Evolutionary conservation across 2,329 filamentous ascomycete genomes (phyloP), one percentile per base, ranked within the genome.

Genomic region (Aspergillus udagawae): DNA sequence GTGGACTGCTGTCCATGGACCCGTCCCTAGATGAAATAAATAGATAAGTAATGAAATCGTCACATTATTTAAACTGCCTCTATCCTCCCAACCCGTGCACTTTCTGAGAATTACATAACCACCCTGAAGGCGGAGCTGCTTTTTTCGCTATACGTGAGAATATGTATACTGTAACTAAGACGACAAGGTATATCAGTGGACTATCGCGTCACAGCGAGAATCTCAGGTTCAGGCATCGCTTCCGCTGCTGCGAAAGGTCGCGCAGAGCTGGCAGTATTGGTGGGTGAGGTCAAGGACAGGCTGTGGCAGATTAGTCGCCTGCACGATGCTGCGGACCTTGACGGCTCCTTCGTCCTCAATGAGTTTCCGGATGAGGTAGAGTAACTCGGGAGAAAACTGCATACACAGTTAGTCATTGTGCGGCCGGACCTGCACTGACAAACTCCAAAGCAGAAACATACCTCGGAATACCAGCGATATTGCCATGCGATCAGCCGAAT

Each of bases 401-500:
- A 48, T 49, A 25, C 20, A 10, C 52, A 32, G 51, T 73, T 51
- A 71, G 55, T 29, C 28, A 4, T 21, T 35, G 35, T 20, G n/a
- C 6, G 44, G 51, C 14, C n/a, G 2, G 42, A 10, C 2, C 9
- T 45, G 17, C 3, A 5, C 10, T 45, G 1, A 12, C 1, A 23
- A 14, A 3, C 6, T 21, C 12, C n/a, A 49, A 25, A 25, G 32
- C 27, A 41, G 17, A 14, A 47, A 54, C 77, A 68, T 74, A 88
- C 86, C 83, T 99, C 94, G 56, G 92, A 97, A 79, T 99, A 99
- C 94, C 94, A 99, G 65, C 94, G 84, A 77, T 97, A 99, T 77
- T 99, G 94, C 94, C 94, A 99, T 12, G 93, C 94, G 35, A 97
- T 91, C 45, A 99, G 80, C 53, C 92, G 83, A 63, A 99, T 97